Base-by-base conservation (phyloP, 129 eudicot species). In the Silybum marianum region DNA sequence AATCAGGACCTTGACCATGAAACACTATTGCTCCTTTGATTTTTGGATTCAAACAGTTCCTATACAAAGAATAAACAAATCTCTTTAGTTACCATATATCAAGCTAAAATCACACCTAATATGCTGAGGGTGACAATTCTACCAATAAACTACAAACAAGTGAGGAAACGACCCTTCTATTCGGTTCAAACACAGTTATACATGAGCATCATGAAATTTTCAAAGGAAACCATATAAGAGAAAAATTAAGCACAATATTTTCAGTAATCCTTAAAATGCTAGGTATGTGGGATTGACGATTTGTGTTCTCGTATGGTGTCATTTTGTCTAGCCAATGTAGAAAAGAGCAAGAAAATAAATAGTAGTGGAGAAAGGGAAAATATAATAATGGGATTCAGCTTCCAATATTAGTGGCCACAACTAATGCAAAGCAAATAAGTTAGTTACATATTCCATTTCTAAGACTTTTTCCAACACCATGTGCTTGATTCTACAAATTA, bases 21-120 rank as follows among this genome's bases (percentile, higher is more conserved):
- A 95, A 95, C 84, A 93, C 95, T 62, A 93, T 84, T 71, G 99
- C 99, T 88, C 98, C 99, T 88, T 84, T 93, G 88, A 95, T 88
- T 86, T 87, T 92, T 38, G 98, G 99, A 82, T 91, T 86, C 13
- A 93, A 88, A 74, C 88, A 88, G 81, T 93, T 95, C 97, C 99
- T 95, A 86, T 63, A 73, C 23, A 74, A 82, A 69, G 86, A 63
- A 36, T 40, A 76, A 78, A 76, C 28, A 69, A 70, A 71, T 25
- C 77, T 26, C 51, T 39, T 26, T 69, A 51, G 39, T 87, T 40
- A 63, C 42, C 67, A 81, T 60, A 24, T 74, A 74, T 62, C 39
- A 44, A 74, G 6, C 39, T 77, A 3, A 63, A 63, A 65, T 65
- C 69, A 65, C 69, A 65, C 69, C 69, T 65, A 65, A 65, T 23